A percentile compares a stretch with the other conserved stretches of the same genome.
Conservation (phyloP, 148 eudicot genomes). For the Polygonum aviculare region DNA sequence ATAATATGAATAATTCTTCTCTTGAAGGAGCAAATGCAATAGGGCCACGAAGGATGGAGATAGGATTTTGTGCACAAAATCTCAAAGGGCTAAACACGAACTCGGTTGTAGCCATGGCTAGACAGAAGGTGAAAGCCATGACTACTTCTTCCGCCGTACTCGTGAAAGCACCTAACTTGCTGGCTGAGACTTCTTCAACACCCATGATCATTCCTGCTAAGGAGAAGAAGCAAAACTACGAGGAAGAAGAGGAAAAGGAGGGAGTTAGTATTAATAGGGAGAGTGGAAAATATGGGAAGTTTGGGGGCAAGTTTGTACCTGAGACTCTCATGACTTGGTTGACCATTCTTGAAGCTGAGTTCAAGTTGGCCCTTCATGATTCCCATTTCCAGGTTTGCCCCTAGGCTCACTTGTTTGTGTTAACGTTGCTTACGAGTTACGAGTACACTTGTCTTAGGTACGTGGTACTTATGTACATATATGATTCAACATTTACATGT, state of each 20-base stretch:
- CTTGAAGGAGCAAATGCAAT: not conserved
- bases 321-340: constrained; percentile 32
- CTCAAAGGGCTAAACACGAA: not conserved
- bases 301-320: constrained; percentile 43
- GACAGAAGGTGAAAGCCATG: not conserved
- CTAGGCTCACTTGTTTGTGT: not conserved
- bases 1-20: not conserved
- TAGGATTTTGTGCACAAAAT: not conserved
- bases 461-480: too few relatives aligned
- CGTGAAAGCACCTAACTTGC: not conserved
- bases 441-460: too few relatives aligned
- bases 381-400: constrained; percentile 33
- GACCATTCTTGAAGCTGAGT: constrained; percentile 31
- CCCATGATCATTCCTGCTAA: not conserved
- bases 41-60: not conserved
- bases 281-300: constrained; percentile 39
- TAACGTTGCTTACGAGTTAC: too few relatives aligned
- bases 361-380: constrained; percentile 24
- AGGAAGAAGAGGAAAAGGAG: not conserved
- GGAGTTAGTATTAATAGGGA: not conserved
- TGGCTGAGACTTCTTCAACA: not conserved
- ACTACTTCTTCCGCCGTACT: not conserved
- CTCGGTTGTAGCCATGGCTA: not conserved
- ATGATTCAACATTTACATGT: not conserved
- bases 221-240: not conserved